Conservation (phyloP, 768 basidiomycete genomes). For the Filobasidium wieringae region DNA sequence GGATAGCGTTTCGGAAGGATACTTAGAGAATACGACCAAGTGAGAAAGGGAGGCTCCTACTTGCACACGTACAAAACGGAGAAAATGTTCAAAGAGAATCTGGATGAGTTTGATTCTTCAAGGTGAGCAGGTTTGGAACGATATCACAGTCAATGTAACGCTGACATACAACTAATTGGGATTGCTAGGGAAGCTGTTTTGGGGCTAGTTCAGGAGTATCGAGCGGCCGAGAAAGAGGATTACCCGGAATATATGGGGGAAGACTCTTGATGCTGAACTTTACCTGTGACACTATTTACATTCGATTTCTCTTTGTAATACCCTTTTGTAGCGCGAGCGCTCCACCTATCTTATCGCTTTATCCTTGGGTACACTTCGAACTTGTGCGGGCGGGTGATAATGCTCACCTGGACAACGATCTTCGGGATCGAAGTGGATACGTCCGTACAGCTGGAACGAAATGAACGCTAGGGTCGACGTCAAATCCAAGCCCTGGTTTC, state of each 20-base stretch:
- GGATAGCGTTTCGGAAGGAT: slow-evolving; percentile 82
- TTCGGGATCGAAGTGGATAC: too few relatives aligned
- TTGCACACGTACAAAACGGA: slow-evolving; percentile 97
- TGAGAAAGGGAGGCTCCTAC: slow-evolving; percentile 81
- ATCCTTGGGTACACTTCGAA: too few relatives aligned
- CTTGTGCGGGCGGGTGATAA: too few relatives aligned
- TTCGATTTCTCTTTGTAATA: not conserved
- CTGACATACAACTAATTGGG: not conserved
- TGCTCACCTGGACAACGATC: too few relatives aligned
- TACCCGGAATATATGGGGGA: slow-evolving; percentile 51
- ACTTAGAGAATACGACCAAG: slow-evolving; percentile 83
- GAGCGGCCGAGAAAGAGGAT: slow-evolving; percentile 87
- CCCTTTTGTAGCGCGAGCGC: too few relatives aligned
- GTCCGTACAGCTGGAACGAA: too few relatives aligned
- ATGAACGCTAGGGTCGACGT: too few relatives aligned
- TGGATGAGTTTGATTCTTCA: slow-evolving; percentile 97
- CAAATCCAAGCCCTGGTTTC: too few relatives aligned
- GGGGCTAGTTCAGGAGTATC: slow-evolving; percentile 53
- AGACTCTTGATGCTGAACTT: slow-evolving; percentile 8
- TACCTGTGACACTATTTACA: not conserved
- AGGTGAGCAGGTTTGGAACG: slow-evolving; percentile 45
- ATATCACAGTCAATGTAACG: slow-evolving; percentile 14
- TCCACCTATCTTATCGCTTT: too few relatives aligned
- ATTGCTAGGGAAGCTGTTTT: slow-evolving; percentile 16
- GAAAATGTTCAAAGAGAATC: slow-evolving; percentile 79